Evolutionary conservation across 169 alveolate species (phyloP).

Genomic region (Plasmodium gonderi): DNA sequence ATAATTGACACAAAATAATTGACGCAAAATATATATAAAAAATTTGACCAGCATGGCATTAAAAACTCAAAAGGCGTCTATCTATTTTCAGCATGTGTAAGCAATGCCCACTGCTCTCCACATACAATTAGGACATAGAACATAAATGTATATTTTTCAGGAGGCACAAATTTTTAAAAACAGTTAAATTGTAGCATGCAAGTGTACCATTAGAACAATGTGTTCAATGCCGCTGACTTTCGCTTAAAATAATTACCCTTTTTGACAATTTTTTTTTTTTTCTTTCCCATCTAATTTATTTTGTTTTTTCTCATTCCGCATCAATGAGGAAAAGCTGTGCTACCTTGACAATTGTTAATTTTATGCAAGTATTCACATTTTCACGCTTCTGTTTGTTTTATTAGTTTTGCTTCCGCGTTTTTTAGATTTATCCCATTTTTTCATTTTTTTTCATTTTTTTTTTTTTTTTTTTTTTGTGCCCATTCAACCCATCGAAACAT

Average conservation of each 20-base stretch:
- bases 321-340: not conserved
- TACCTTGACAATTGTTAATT: not conserved
- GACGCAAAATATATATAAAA: too few species aligned
- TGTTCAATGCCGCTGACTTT: not conserved
- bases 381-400: not conserved
- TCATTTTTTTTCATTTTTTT: not conserved
- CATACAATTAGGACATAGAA: not conserved
- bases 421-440: not conserved
- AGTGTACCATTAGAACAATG: not conserved
- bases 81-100: not conserved
- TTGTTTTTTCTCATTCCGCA: not conserved
- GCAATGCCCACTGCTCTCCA: not conserved
- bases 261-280: not conserved
- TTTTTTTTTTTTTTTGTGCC: conserved; percentile 5
- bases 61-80: not conserved
- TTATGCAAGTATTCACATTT: not conserved
- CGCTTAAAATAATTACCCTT: not conserved
- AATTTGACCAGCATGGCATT: too few species aligned
- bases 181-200: not conserved
- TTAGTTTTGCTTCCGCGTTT: not conserved
- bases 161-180: not conserved
- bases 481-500: conserved; percentile 10
- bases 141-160: not conserved
- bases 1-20: too few species aligned
- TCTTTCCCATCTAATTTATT: not conserved